Conservation (phyloP, 768 basidiomycete genomes). For the Xerocomus spinulosus region DNA sequence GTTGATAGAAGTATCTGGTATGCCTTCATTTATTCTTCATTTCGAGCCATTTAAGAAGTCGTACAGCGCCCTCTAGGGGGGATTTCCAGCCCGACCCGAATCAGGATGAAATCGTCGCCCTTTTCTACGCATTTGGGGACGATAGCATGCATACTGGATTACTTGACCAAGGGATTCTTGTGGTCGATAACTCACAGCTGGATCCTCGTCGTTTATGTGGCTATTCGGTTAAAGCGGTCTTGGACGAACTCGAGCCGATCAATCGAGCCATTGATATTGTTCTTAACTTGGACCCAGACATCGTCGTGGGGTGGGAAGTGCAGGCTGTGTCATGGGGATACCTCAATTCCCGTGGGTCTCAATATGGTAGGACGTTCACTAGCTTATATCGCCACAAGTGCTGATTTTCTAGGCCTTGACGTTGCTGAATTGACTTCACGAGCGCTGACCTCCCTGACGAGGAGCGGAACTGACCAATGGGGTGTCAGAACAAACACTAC, state of each 20-base stretch:
- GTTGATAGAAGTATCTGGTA: slow-evolving; percentile 84
- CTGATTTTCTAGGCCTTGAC: slow-evolving; percentile 54
- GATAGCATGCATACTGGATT: slow-evolving; percentile 28
- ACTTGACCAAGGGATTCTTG: slow-evolving; percentile 48
- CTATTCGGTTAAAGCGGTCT: slow-evolving; percentile 47
- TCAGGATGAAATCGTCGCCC: slow-evolving; percentile 49
- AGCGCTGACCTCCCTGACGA: slow-evolving; percentile 46
- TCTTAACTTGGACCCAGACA: slow-evolving; percentile 80
- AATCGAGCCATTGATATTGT: slow-evolving; percentile 74
- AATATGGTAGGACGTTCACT: slow-evolving; percentile 43
- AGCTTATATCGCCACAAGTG: background rate
- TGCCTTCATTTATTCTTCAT: slow-evolving; percentile 19
- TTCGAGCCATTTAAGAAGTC: background rate
- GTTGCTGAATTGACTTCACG: slow-evolving; percentile 71
- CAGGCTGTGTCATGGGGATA: slow-evolving; percentile 91
- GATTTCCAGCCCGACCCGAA: slow-evolving; percentile 62
- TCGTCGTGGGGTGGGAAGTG: slow-evolving; percentile 89
- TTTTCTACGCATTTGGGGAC: slow-evolving; percentile 70
- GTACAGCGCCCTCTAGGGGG: slow-evolving; percentile 54
- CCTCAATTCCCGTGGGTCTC: slow-evolving; percentile 58
- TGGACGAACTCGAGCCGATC: slow-evolving; percentile 74
- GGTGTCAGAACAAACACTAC: slow-evolving; percentile 69
- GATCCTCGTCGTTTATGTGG: slow-evolving; percentile 41
- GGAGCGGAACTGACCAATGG: slow-evolving; percentile 58
- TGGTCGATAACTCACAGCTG: slow-evolving; percentile 40